Evolutionary conservation across 2,329 filamentous ascomycete species (phyloP).

Genomic region (Plectosphaerella plurivora): DNA sequence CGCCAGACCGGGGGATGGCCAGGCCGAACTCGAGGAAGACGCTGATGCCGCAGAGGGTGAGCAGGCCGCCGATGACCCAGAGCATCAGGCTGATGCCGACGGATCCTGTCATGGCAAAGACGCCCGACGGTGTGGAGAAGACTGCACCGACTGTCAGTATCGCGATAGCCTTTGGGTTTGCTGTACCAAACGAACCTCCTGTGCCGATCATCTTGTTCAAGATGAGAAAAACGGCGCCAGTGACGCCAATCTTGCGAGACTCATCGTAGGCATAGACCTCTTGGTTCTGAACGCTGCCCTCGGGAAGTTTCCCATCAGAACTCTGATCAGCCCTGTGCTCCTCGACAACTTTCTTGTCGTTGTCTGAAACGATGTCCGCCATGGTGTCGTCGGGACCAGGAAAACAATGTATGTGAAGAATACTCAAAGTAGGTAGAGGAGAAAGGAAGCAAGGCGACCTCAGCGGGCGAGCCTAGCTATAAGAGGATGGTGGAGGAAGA

Average conservation of each 20-base stretch:
- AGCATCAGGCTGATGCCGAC: conserved; percentile 39
- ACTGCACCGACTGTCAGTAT: conserved; percentile 22
- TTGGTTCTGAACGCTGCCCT: conserved; percentile 9
- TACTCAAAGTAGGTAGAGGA: neutral
- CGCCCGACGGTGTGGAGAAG: conserved; percentile 50
- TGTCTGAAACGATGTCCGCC: neutral
- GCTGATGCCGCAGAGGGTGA: conserved; percentile 54
- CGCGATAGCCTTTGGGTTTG: neutral
- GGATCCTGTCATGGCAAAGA: conserved; percentile 47
- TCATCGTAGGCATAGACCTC: conserved; percentile 32
- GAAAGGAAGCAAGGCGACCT: too few relatives aligned
- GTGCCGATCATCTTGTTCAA: conserved; percentile 57
- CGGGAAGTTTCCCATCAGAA: neutral
- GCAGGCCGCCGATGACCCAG: conserved; percentile 31
- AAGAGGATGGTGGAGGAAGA: too few relatives aligned
- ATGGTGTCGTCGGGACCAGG: neutral
- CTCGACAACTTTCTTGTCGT: conserved; percentile 2
- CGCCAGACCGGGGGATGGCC: conserved; percentile 57
- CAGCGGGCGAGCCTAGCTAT: too few relatives aligned
- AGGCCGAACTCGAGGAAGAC: conserved; percentile 62
- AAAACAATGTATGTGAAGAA: neutral
- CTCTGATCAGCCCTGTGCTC: neutral
- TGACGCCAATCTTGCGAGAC: conserved; percentile 45
- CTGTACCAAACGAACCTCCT: conserved; percentile 36
- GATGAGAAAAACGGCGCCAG: conserved; percentile 49